Percentiles rank a stretch among this genome's conserved stretches.
Conservation (phyloP, 305 asterid species). For the Stenogyne calaminthoides region DNA sequence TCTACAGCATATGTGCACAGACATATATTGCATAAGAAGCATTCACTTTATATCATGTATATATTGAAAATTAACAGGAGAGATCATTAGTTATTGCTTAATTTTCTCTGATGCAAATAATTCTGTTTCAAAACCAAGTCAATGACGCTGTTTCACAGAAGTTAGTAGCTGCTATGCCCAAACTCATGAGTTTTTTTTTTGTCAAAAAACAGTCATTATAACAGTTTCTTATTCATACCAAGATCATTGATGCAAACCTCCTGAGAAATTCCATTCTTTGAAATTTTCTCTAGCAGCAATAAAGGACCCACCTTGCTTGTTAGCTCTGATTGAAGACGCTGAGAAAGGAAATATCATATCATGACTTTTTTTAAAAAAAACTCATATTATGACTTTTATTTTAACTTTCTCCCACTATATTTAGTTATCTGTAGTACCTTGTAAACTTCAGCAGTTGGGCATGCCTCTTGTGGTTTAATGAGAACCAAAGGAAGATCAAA, state of each 20-base stretch:
- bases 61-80: background rate
- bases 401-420: conserved; percentile 10
- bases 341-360: conserved; percentile 35
- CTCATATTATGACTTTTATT: conserved; percentile 21
- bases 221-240: conserved; percentile 49
- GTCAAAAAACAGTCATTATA: conserved; percentile 13
- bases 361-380: background rate
- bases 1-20: background rate
- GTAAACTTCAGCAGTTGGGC: conserved; percentile 98
- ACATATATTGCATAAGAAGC: background rate
- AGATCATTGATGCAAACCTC: conserved; percentile 40
- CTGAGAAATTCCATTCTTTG: conserved; percentile 66
- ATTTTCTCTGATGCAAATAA: conserved; percentile 9
- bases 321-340: conserved; percentile 67
- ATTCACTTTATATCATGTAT: background rate
- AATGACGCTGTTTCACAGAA: background rate
- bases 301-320: conserved; percentile 79
- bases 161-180: background rate
- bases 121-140: conserved; percentile 4
- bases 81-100: conserved; percentile 7
- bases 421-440: conserved; percentile 51
- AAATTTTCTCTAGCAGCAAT: conserved; percentile 73
- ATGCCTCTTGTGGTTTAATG: conserved; percentile 85
- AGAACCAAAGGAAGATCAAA: conserved; percentile 85
- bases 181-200: too few species aligned